phyloP scores from a whole-genome alignment of 2,329 filamentous ascomycete genomes.

The Diaporthe caulivora region DNA sequence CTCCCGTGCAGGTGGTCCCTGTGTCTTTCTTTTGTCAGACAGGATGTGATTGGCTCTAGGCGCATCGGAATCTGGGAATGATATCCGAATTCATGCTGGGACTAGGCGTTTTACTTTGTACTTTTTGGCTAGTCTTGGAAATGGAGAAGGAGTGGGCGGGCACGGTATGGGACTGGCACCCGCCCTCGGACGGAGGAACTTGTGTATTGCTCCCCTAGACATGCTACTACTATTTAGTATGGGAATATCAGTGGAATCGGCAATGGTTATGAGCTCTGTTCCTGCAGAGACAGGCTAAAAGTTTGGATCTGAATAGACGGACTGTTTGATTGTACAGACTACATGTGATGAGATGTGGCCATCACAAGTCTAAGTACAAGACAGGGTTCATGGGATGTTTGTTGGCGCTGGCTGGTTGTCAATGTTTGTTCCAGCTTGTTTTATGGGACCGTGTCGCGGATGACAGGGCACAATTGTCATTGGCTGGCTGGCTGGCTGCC shows the following conservation, averaged over 20 bases:
- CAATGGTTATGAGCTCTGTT: not conserved
- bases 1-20: conserved; percentile 3
- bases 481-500: conserved; percentile 17
- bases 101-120: conserved; percentile 6
- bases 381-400: not conserved
- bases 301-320: not conserved
- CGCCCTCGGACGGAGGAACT: not conserved
- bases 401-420: too few relatives aligned
- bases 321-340: too few relatives aligned
- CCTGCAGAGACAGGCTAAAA: not conserved
- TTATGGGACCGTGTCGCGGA: conserved; percentile 14
- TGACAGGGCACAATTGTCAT: not conserved
- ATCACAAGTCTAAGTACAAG: not conserved
- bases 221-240: not conserved
- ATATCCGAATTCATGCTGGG: conserved; percentile 34
- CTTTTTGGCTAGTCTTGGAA: not conserved
- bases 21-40: conserved; percentile 1
- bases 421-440: conserved; percentile 25
- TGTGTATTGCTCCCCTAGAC: conserved; percentile 1
- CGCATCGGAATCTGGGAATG: conserved; percentile 27
- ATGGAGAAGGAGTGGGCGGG: not conserved
- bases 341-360: not conserved
- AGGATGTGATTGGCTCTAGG: conserved; percentile 17
- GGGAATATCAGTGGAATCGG: conserved; percentile 5
- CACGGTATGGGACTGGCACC: not conserved